Percentiles rank a stretch among this genome's conserved stretches.
Conservation (phyloP, 176 grass and related monocot species). For the Pontederia crassipes region DNA sequence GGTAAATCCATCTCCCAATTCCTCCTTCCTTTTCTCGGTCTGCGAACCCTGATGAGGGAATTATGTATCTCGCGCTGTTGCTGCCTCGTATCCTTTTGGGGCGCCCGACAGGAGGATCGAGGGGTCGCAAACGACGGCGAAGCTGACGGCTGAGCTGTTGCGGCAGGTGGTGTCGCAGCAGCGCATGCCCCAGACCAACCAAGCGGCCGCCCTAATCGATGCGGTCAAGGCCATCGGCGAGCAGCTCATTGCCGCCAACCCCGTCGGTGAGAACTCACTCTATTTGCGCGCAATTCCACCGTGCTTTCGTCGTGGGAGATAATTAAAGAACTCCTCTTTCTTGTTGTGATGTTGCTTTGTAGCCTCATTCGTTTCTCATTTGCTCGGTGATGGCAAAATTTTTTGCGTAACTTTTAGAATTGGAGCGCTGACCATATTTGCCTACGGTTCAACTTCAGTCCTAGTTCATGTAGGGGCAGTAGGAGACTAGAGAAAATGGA, state of each 20-base stretch:
- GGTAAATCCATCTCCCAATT: constrained; percentile 20
- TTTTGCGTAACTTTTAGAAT: no score
- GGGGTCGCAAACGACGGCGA: constrained; percentile 70
- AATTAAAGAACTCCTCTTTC: no score
- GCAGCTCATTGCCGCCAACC: constrained; percentile 82
- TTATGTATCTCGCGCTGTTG: not conserved
- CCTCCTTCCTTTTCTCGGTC: not conserved
- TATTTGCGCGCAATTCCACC: not conserved
- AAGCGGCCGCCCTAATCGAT: constrained; percentile 51
- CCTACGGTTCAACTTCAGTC: no score
- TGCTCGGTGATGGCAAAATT: no score
- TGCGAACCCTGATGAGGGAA: not conserved
- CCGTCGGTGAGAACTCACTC: constrained; percentile 32
- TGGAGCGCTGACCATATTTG: no score
- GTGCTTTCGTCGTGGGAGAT: not conserved
- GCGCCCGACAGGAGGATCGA: constrained; percentile 52
- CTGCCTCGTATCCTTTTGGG: not conserved
- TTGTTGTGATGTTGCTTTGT: no score
- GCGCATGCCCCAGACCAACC: constrained; percentile 62
- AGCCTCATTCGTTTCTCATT: no score
- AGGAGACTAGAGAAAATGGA: no score
- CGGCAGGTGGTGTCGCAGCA: constrained; percentile 77
- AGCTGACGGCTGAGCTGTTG: constrained; percentile 81
- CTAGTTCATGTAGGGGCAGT: no score
- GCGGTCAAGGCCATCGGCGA: constrained; percentile 64